Conservation (phyloP, 1,139 yeast species). For the Casaregolazyma suthepensis region DNA sequence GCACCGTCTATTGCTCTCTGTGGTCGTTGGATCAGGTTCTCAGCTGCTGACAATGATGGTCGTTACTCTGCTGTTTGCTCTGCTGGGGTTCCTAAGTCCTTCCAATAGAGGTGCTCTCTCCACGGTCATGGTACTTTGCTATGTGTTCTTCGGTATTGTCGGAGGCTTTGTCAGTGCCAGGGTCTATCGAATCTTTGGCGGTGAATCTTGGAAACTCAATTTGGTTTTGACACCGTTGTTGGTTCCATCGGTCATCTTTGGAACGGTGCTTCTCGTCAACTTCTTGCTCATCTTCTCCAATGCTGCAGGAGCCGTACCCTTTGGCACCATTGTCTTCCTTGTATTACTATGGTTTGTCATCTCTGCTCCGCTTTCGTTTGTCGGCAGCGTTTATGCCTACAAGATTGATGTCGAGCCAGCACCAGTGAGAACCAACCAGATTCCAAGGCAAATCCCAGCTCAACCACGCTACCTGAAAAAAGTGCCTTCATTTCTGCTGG, state of each 20-base stretch:
- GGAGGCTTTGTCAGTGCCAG: constrained; percentile 87
- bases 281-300: constrained; percentile 71
- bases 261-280: constrained; percentile 61
- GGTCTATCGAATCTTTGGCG: constrained; percentile 83
- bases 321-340: constrained; percentile 81
- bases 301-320: constrained; percentile 93
- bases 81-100: constrained; percentile 86
- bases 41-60: constrained; percentile 77
- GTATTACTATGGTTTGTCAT: constrained; percentile 78
- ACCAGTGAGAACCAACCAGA: constrained; percentile 84
- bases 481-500: constrained; percentile 59
- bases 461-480: constrained; percentile 82
- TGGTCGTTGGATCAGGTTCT: constrained; percentile 80
- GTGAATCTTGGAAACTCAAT: constrained; percentile 85
- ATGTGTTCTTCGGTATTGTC: constrained; percentile 68
- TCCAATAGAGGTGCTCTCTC: constrained; percentile 91
- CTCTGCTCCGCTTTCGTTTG: constrained; percentile 76
- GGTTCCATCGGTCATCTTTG: constrained; percentile 74
- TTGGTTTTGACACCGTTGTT: constrained; percentile 74
- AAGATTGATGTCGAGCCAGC: constrained; percentile 52
- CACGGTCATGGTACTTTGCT: constrained; percentile 80
- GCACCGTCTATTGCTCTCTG: constrained; percentile 63
- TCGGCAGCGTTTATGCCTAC: constrained; percentile 73
- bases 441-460: constrained; percentile 90
- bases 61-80: constrained; percentile 72